These are phyloP conservation scores for Colletotrichum sp. DNA, from an alignment of 2,329 filamentous ascomycete genomes.

Conservation along the genomic window DNA sequence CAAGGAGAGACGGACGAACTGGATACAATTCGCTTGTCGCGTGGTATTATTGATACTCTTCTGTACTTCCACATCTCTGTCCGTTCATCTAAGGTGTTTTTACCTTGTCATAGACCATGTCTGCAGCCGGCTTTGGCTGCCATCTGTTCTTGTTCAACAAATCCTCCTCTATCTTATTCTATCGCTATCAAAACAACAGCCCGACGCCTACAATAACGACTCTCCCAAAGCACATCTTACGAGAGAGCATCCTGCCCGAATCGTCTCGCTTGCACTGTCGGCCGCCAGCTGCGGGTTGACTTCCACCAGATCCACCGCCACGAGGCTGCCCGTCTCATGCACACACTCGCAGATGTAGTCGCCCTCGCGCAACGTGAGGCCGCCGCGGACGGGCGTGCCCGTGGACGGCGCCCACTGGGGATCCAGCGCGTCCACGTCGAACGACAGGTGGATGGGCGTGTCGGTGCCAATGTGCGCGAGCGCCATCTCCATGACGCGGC, in stretches of 20 bases:
- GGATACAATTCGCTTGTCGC: neutral
- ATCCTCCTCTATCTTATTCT: neutral
- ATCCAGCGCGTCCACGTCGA: conserved; percentile 96
- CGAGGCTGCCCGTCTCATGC: conserved; percentile 77
- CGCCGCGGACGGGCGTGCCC: conserved; percentile 91
- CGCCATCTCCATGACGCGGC: conserved; percentile 97
- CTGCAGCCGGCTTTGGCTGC: neutral
- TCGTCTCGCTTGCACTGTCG: conserved; percentile 80
- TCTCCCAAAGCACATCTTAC: conserved; percentile 93
- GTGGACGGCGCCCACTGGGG: conserved; percentile 96
- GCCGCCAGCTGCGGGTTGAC: conserved; percentile 77
- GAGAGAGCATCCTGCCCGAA: conserved; percentile 87
- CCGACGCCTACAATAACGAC: conserved; percentile 69
- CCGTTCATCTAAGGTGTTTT: neutral
- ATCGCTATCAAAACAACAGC: neutral
- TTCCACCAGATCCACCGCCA: conserved; percentile 84
- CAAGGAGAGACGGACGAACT: neutral
- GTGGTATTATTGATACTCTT: neutral
- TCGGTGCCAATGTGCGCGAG: conserved; percentile 92
- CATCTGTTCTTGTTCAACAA: neutral
- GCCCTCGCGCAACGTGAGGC: conserved; percentile 90
- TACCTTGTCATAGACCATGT: neutral
- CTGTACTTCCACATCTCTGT: neutral
- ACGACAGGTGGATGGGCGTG: conserved; percentile 95
- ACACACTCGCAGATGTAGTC: conserved; percentile 95